Percentiles rank a stretch among this genome's conserved stretches.
Evolutionary conservation across 2,329 filamentous ascomycete genomes (phyloP).

Genomic region (Fusarium udum): DNA sequence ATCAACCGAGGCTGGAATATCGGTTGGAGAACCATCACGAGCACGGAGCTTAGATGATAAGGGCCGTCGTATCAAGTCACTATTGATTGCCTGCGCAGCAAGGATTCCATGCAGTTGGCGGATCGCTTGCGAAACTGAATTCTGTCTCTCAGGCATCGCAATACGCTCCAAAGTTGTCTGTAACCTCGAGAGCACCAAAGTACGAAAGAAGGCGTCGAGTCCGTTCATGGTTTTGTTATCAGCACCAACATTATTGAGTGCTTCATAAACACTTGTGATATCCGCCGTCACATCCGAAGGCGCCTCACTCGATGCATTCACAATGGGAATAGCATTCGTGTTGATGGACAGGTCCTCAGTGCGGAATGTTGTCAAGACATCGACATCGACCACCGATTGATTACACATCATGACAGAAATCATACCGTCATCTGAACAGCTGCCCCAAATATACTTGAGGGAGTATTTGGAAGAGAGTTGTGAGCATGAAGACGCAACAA

Average conservation of each 20-base stretch:
- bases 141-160: constrained; percentile 30
- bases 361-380: constrained; percentile 38
- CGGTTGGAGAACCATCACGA: constrained; percentile 5
- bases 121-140: constrained; percentile 38
- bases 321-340: constrained; percentile 34
- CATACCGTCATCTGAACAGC: constrained; percentile 30
- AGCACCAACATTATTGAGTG: constrained; percentile 25
- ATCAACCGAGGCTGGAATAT: constrained; percentile 33
- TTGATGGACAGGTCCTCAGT: constrained; percentile 39
- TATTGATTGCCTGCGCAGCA: constrained; percentile 41
- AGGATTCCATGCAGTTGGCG: constrained; percentile 39
- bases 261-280: constrained; percentile 31
- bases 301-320: constrained; percentile 13
- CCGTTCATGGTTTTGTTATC: constrained; percentile 34
- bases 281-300: constrained; percentile 27
- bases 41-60: constrained; percentile 18
- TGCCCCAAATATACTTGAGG: constrained; percentile 43
- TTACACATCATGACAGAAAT: constrained; percentile 41
- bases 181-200: constrained; percentile 39
- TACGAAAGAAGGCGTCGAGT: constrained; percentile 42
- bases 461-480: constrained; percentile 28
- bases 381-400: constrained; percentile 34
- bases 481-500: constrained; percentile 38
- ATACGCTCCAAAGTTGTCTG: constrained; percentile 37
- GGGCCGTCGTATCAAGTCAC: constrained; percentile 22